A percentile compares a stretch with the other conserved stretches of the same genome.
These are phyloP conservation scores for Chiua sp. DNA, from an alignment of 1,284 basidiomycete genomes.

Conservation along the genomic window DNA sequence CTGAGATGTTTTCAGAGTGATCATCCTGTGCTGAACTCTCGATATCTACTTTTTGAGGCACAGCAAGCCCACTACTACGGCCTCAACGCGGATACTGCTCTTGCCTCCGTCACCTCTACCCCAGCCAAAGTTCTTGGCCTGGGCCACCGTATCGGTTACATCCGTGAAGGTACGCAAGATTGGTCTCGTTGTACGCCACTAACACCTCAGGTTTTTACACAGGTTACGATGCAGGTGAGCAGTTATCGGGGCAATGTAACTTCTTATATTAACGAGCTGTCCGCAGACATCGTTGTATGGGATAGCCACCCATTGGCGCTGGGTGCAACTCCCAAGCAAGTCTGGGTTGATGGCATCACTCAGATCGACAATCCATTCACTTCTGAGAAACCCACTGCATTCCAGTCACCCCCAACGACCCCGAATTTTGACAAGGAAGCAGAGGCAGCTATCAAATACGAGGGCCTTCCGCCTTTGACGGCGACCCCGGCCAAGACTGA, in stretches of 20 bases:
- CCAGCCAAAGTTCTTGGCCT: slow-evolving; percentile 81
- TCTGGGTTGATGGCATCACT: slow-evolving; percentile 73
- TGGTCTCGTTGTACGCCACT: slow-evolving; percentile 11
- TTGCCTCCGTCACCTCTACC: slow-evolving; percentile 79
- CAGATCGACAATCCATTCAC: slow-evolving; percentile 56
- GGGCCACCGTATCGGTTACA: slow-evolving; percentile 81
- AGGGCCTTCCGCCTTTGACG: slow-evolving; percentile 69
- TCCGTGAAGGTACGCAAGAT: slow-evolving; percentile 58
- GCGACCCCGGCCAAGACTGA: slow-evolving; percentile 42
- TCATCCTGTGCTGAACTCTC: slow-evolving; percentile 77
- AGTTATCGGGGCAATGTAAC: not conserved
- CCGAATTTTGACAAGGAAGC: slow-evolving; percentile 67
- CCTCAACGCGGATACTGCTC: slow-evolving; percentile 60
- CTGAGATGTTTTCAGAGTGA: slow-evolving; percentile 56
- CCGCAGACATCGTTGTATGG: slow-evolving; percentile 65
- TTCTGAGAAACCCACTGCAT: slow-evolving; percentile 49
- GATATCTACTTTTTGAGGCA: slow-evolving; percentile 84
- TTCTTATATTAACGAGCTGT: not conserved
- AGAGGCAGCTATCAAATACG: slow-evolving; percentile 57
- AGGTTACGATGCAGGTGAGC: slow-evolving; percentile 55
- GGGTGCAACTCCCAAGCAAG: slow-evolving; percentile 73
- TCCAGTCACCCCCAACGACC: slow-evolving; percentile 56
- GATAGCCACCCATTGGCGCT: slow-evolving; percentile 81
- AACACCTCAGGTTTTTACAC: slow-evolving; percentile 2
- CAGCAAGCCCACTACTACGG: slow-evolving; percentile 88